Evolutionary conservation across 75 land plant genomes (phyloP), one percentile per base, ranked within the genome.

Genomic region (Selaginella moellendorffii): DNA sequence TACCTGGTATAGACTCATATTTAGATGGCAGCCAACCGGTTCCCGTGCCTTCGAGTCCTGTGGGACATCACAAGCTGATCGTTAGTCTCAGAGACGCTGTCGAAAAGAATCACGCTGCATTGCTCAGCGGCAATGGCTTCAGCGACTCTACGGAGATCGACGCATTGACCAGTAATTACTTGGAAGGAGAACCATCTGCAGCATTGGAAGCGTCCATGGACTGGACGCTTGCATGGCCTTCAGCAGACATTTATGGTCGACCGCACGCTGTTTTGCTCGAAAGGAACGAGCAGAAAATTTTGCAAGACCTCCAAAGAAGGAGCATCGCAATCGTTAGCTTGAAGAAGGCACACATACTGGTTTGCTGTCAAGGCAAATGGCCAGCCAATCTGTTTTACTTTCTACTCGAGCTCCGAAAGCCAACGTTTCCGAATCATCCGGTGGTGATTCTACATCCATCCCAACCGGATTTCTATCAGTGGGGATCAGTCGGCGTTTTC

Each of bases 401-500:
- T 51, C 27, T 71, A 26, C 30, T 20, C 28, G 73, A 71, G 42
- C 28, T 71, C 21, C 69, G 73, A 12, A 71, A 71, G 71, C 69
- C 70, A 30, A 56, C 29, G n/a, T 67, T 66, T 31, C 69, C 73
- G 14, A 65, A 71, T 54, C 73, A 46, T 0, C 73, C 73, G 19
- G 31, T 71, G 65, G 73, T 71, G 2, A 71, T 71, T 19, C 31
- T 71, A 14, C 26, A 65, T 61, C 69, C 73, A n/a, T 21, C 19
- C 54, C 69, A 65, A 31, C 73, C 73, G 26, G 30, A 36, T 1
- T 62, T 61, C 28, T 63, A 71, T 27, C 19, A 65, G 18, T 71
- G 73, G 73, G 73, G 73, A 22, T 63, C 54, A 30, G 69, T 71
- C 31, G 73, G 73, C 12, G 30, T 71, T 2, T 71, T 71, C 53